Conservation (phyloP, 202 grass and related monocot genomes). For the Sporobolus alterniflorus region DNA sequence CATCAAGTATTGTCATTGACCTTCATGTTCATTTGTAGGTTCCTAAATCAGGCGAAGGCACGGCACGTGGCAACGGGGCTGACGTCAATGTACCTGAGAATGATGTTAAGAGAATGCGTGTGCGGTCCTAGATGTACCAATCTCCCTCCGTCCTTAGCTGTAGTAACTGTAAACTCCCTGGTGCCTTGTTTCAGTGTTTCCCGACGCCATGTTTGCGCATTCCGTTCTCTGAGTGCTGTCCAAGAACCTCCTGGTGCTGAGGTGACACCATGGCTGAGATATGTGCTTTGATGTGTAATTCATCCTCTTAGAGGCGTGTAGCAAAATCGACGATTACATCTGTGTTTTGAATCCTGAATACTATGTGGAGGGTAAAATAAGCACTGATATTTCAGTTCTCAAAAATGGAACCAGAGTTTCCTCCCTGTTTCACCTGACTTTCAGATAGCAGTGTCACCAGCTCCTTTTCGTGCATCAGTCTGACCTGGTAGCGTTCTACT, state of each 20-base stretch:
- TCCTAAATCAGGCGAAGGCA: constrained; percentile 33
- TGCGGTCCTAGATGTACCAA: constrained; percentile 37
- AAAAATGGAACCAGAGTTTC: background rate
- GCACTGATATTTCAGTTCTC: background rate
- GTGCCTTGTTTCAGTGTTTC: constrained; percentile 1
- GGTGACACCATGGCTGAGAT: constrained; percentile 21
- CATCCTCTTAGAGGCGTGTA: constrained; percentile 29
- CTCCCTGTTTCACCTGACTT: too few relatives aligned
- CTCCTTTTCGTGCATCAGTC: too few relatives aligned
- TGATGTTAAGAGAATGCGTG: constrained; percentile 73
- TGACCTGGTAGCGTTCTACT: too few relatives aligned
- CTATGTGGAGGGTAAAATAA: constrained; percentile 19
- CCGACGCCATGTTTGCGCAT: constrained; percentile 26
- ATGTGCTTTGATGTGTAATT: constrained; percentile 20
- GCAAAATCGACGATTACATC: constrained; percentile 4
- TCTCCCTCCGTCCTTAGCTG: background rate
- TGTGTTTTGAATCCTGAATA: constrained; percentile 16
- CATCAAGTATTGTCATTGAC: background rate
- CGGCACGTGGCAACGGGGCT: constrained; percentile 51
- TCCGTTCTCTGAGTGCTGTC: constrained; percentile 9
- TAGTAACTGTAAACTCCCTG: background rate
- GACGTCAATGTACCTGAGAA: constrained; percentile 77
- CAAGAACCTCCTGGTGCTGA: background rate
- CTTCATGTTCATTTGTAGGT: constrained; percentile 41
- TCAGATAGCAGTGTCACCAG: too few relatives aligned